Conservation (phyloP, 225 moss, liverwort and hornwort species). For the Pseudoscleropodium purum region DNA sequence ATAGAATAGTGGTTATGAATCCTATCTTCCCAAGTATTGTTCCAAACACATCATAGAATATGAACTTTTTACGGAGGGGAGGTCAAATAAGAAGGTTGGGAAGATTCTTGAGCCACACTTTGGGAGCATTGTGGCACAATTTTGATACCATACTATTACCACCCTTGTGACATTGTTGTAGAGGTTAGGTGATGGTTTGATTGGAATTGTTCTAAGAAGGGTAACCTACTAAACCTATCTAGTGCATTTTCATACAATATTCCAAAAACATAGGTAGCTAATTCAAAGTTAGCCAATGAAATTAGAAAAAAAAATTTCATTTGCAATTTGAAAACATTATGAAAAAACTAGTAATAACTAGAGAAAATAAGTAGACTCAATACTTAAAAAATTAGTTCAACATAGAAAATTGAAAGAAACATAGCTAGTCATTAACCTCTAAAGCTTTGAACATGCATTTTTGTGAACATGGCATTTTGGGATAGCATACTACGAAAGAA, state of each 20-base stretch:
- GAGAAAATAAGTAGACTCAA: rapidly evolving
- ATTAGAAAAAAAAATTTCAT: rapidly evolving
- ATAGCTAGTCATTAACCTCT: background rate
- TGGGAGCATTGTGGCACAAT: rapidly evolving
- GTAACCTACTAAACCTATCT: no score
- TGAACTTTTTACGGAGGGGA: rapidly evolving
- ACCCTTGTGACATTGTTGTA: rapidly evolving
- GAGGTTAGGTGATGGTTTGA: rapidly evolving
- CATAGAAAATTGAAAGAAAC: rapidly evolving
- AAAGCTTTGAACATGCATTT: no score
- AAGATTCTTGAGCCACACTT: rapidly evolving
- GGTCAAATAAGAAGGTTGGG: background rate
- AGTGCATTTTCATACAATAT: background rate
- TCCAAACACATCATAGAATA: rapidly evolving
- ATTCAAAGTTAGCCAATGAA: rapidly evolving
- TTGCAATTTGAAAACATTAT: no score
- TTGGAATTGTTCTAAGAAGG: rapidly evolving
- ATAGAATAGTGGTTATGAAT: background rate
- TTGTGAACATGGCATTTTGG: no score
- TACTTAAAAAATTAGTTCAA: rapidly evolving
- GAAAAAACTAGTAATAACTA: background rate
- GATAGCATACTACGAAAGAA: no score
- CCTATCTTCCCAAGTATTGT: rapidly evolving
- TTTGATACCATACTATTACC: rapidly evolving
- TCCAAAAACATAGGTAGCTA: no score